phyloP scores from a whole-genome alignment of 176 grass and related monocot genomes.

The Cenchrus purpureus region DNA sequence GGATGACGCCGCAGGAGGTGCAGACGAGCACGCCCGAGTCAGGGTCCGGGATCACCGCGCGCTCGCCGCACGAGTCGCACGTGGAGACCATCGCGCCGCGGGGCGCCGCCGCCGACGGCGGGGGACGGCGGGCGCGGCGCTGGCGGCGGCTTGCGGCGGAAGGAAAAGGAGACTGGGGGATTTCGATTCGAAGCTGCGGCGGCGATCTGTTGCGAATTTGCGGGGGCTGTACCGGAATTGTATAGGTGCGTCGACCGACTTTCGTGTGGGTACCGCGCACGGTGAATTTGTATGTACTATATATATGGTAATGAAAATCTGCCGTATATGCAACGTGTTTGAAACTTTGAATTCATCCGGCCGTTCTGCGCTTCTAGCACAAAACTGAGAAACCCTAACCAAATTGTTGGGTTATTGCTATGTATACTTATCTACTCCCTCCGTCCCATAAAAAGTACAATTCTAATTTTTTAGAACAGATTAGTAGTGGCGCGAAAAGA shows the following conservation, averaged over 20 bases:
- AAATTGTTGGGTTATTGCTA: too few relatives aligned
- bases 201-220: not conserved
- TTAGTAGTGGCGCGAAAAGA: too few relatives aligned
- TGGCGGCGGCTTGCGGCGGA: not conserved
- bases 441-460: too few relatives aligned
- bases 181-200: slow-evolving; percentile 19
- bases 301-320: not conserved
- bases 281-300: not conserved
- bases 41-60: slow-evolving; percentile 40
- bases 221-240: not conserved
- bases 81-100: slow-evolving; percentile 40
- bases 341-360: not conserved
- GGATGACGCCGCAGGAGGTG: slow-evolving; percentile 45
- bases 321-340: not conserved
- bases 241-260: not conserved
- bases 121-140: not conserved
- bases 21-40: slow-evolving; percentile 59
- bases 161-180: slow-evolving; percentile 20
- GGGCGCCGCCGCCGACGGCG: not conserved
- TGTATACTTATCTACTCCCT: too few relatives aligned
- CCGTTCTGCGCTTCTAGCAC: not conserved
- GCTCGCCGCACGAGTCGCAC: slow-evolving; percentile 54
- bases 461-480: too few relatives aligned
- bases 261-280: not conserved
- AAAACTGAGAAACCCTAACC: not conserved